Evolutionary conservation across 169 alveolate genomes (phyloP), one percentile per base, ranked within the genome.

Genomic region (Plasmodium berghei): DNA sequence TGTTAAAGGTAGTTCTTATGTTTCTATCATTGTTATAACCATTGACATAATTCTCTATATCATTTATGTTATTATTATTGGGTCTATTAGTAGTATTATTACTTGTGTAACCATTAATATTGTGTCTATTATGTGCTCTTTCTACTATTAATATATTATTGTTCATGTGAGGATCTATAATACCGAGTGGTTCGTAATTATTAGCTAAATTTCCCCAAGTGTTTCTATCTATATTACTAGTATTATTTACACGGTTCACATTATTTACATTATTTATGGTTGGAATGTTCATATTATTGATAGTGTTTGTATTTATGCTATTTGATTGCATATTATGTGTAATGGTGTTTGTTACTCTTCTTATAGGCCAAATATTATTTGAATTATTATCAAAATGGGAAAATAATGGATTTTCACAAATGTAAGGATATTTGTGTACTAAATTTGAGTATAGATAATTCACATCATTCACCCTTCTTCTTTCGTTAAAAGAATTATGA

Each of bases 311-410:
- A 48, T 34, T 58, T 62, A 73, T 10, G 58, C 16, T 73, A 49
- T 49, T 73, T 22, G 62, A 18, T 58, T 34, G 72, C 12, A 16
- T 58, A 14, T 58, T 73, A 20, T 24, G 22, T 9, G 48, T 28
- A 62, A 5, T 55, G 54, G n/a, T 34, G 58, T 73, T 73, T 55
- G 72, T 73, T 42, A 73, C 87, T 59, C 71, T 73, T 58, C 87
- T 73, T 73, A 73, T 24, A 28, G 87, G 87, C 87, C 87, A 73
- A 2, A 73, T 73, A 34, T 73, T 73, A 26, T 34, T 73, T 40
- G 87, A 4, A 61, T 42, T 73, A 73, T 73, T 73, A n/a, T 73
- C 87, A 58, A 73, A 73, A 58, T 73, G 87, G 48, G 87, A 73
- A 73, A 73, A 73, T 48, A 61, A 58, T 14, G 72, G n/a, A 58